phyloP scores from a whole-genome alignment of 2,329 filamentous ascomycete species.

The Cytospora leucostoma region DNA sequence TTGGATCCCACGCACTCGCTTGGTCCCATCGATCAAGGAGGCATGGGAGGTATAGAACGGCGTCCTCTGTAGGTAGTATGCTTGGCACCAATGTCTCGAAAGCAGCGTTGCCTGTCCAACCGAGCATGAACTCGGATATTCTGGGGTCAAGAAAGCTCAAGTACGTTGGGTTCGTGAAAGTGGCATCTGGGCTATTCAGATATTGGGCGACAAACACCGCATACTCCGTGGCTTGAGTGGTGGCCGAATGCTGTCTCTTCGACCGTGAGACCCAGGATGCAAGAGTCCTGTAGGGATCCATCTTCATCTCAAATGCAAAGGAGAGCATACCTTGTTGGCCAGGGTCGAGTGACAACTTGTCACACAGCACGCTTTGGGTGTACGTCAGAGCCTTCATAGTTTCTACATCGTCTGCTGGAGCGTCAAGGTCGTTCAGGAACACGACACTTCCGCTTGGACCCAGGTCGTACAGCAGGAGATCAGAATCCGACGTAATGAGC shows the following conservation, averaged over 20 bases:
- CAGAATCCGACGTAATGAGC: conserved; percentile 83
- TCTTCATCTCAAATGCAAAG: conserved; percentile 39
- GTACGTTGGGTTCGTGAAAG: neutral
- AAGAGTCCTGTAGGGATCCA: conserved; percentile 31
- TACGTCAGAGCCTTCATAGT: conserved; percentile 32
- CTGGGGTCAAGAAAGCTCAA: conserved; percentile 34
- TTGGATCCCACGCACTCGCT: conserved; percentile 44
- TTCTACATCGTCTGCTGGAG: conserved; percentile 26
- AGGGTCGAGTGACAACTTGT: conserved; percentile 31
- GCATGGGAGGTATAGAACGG: conserved; percentile 43
- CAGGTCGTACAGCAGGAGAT: conserved; percentile 75
- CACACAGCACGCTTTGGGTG: conserved; percentile 31
- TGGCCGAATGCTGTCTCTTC: conserved; percentile 27
- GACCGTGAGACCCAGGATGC: conserved; percentile 32
- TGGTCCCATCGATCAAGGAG: conserved; percentile 42
- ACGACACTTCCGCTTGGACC: conserved; percentile 62
- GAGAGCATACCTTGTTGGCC: conserved; percentile 31
- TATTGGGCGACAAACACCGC: conserved; percentile 32
- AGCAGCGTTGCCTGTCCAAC: conserved; percentile 24
- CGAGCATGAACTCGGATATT: conserved; percentile 33
- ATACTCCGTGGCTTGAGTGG: conserved; percentile 30
- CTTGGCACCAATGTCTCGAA: neutral
- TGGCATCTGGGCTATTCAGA: conserved; percentile 1
- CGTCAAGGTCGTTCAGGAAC: conserved; percentile 67
- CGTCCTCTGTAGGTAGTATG: conserved; percentile 30